Evolutionary conservation across 78 protist species (phyloP).

Genomic region (Salpingoeca rosetta): DNA sequence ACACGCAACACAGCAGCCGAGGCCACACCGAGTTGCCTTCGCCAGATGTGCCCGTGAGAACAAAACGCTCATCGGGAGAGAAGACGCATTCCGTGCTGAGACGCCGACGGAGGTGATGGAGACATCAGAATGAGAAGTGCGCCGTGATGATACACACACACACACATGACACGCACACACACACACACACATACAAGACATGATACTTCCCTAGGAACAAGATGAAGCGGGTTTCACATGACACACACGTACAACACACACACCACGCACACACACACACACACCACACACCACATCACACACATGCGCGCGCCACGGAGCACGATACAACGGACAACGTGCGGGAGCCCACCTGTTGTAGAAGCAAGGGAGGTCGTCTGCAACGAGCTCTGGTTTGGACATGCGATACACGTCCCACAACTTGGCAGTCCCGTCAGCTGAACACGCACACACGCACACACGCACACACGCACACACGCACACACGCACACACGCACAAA

Average conservation of each 20-base stretch:
- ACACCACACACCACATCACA: no score
- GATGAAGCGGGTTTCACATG: no score
- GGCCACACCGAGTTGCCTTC: no score
- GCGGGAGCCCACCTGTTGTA: background rate
- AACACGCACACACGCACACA: background rate
- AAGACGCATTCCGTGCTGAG: background rate
- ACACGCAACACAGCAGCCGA: no score
- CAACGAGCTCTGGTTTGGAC: background rate
- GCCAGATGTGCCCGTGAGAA: background rate
- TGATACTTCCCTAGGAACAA: no score
- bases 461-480: no score
- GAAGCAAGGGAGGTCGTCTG: background rate
- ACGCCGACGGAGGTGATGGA: background rate
- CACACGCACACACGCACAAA: background rate
- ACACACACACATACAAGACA: no score
- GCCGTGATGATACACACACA: no score
- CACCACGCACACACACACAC: no score
- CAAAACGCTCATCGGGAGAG: background rate
- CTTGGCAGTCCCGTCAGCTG: background rate
- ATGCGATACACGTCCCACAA: background rate
- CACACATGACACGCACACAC: no score
- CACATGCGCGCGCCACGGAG: background rate
- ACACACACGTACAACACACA: no score
- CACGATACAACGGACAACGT: background rate
- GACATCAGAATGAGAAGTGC: background rate